Evolutionary conservation across 1,284 basidiomycete species (phyloP).

Genomic region (Leccinum pachyderme): DNA sequence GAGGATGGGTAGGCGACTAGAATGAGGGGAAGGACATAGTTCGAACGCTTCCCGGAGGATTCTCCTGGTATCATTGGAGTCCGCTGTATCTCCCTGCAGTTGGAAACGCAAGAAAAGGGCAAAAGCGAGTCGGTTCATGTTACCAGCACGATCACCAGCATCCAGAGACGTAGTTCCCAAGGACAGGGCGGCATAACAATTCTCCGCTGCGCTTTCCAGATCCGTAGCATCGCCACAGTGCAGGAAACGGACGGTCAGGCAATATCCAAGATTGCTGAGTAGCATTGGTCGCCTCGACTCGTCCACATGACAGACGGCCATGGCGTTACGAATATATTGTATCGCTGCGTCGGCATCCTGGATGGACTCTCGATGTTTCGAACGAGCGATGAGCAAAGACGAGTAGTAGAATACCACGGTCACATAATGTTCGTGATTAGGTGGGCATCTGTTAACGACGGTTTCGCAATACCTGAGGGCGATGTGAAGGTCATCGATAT

Average conservation of each 20-base stretch:
- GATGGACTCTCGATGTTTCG: slow-evolving; percentile 8
- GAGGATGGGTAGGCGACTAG: slow-evolving; percentile 8
- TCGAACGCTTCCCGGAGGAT: slow-evolving; percentile 13
- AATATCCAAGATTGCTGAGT: slow-evolving; percentile 13
- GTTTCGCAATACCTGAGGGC: slow-evolving; percentile 14
- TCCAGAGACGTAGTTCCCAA: background rate
- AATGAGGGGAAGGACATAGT: slow-evolving; percentile 4
- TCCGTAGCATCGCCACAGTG: slow-evolving; percentile 9
- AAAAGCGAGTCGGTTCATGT: slow-evolving; percentile 14
- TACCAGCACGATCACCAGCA: background rate
- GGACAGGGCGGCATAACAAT: slow-evolving; percentile 11
- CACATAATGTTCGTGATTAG: slow-evolving; percentile 7
- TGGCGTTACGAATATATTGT: slow-evolving; percentile 6
- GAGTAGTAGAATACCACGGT: slow-evolving; percentile 10
- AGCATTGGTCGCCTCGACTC: slow-evolving; percentile 1
- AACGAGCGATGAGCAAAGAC: slow-evolving; percentile 12
- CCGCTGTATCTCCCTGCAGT: slow-evolving; percentile 18
- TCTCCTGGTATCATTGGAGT: slow-evolving; percentile 7
- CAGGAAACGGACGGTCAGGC: slow-evolving; percentile 13
- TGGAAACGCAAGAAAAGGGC: slow-evolving; percentile 21
- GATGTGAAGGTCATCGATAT: slow-evolving; percentile 12
- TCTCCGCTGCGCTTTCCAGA: slow-evolving; percentile 18
- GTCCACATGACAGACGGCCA: slow-evolving; percentile 5
- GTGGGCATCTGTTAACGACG: slow-evolving; percentile 8
- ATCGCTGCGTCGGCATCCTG: slow-evolving; percentile 18